Evolutionary conservation across 257 asterid species (phyloP), one percentile per base, ranked within the genome.

Genomic region (Solanum pennellii): DNA sequence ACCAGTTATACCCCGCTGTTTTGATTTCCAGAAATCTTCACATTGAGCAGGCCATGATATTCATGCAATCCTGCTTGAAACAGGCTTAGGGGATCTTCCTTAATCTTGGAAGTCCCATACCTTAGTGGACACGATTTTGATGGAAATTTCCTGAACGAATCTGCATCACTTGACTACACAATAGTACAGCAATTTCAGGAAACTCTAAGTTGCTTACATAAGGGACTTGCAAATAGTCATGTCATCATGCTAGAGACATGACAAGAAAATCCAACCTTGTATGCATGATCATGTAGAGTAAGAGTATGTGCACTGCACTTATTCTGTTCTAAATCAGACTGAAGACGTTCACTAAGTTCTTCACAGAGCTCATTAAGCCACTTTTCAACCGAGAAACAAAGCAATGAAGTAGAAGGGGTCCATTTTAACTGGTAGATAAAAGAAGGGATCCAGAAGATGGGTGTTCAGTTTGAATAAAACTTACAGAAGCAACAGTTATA

Each of bases 41-140:
- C 90, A 82, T 89, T 91, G 87, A 82, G 87, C 47, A 88, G 75
- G 60, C 98, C 98, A 92, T 92, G 83, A 93, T 90, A 96, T 86
- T 96, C 98, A 80, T 98, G 98, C 62, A 96, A 89, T 66, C 93
- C 98, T 31, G 95, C 93, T 88, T 94, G 94, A 93, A 96, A 96
- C 83, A 96, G 93, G 90, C 89, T 91, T 83, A 93, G 87, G 87
- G 98, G 93, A 89, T 96, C 98, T 91, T 95, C 98, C 92, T 95
- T 98, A 87, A 96, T 94, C 93, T 94, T 96, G 74, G 94, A 87
- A 83, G 90, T 84, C 88, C 98, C 98, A 88, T 94, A 94, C 88
- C 98, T 94, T 59, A 96, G 89, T 29, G 98, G 93, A 90, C 98
- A 93, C 66, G 99, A 96, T 90, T 94, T 95, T 29, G 99, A 96